Evolutionary conservation across 768 basidiomycete species (phyloP), one percentile per base, ranked within the genome.

Genomic region (Amanita exitialis): DNA sequence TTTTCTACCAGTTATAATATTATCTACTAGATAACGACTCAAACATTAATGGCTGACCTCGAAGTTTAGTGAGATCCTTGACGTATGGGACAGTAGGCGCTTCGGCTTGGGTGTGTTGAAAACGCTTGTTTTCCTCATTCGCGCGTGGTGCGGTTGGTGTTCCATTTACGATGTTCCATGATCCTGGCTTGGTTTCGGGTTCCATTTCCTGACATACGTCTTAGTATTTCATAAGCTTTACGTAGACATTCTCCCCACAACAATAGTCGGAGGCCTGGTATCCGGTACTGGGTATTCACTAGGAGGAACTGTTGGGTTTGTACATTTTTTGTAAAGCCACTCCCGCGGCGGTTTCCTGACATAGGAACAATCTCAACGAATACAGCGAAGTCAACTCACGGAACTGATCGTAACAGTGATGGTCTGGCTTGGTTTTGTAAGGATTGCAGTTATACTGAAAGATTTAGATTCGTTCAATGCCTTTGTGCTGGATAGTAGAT

Each of bases 361-460:
- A 52, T 51, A 53, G 47, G 23, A 28, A 16, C 6, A 30, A 23
- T 43, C 37, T 39, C 32, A n/a, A n/a, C 44, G 18, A 47, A 34
- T 9, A 57, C 41, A 15, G n/a, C 49, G 44, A 41, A 7, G 13
- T 6, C 6, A 20, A 53, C 69, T 58, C 66, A 89, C 88, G 27
- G 86, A 79, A 57, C 79, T 68, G 4, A 87, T 75, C 21, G 76
- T 70, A 41, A 84, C 77, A 12, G 68, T 56, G 25, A 90, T 66
- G 39, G 69, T 67, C 66, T 93, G 90, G 57, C 88, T 91, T 2
- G 89, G 87, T 57, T 82, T 89, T 9, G 70, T 78, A 20, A 96
- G 69, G 42, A 74, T 66, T 1, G 75, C 81, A 1, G 64, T 71
- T 18, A 94, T 63, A 13, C 69, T 69, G 49, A 91, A 89, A 1